Evolutionary conservation across 192 early-diverging fungal species (phyloP), one percentile per base, ranked within the genome.

Genomic region (Coemansia sp.): DNA sequence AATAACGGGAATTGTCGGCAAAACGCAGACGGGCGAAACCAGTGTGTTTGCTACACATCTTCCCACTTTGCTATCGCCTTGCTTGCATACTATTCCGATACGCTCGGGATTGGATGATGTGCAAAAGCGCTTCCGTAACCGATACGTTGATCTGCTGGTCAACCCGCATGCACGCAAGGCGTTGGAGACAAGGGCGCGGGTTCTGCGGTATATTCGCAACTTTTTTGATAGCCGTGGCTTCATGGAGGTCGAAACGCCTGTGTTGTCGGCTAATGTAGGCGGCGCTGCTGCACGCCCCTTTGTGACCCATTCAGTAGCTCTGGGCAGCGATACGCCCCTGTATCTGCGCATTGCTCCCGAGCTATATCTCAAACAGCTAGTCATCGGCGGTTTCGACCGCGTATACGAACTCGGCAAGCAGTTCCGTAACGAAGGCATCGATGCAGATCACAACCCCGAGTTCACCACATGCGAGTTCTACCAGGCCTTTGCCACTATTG

Each of bases 401-500:
- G 90, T 94, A 10, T 94, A 83, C 60, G 92, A 94, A 66, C 81
- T 94, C 52, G 92, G 92, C 22, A 89, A 89, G 57, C 89, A 91
- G 60, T 94, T 94, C 60, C 80, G 92, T 17, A 94, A 94, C 53
- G 92, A 94, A 73, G 89, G 88, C 14, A 83, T 94, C 28, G 92
- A 94, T 64, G 82, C 83, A 15, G 83, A 86, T 43, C 92, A 94
- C 57, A 92, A 89, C 53, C 92, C 92, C 18, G 92, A 92, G 61
- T 94, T 94, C 51, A 90, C 90, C 22, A 92, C 90, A 4, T 89
- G 88, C 50, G 92, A 94, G 58, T 86, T 91, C 53, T 94, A 94
- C 63, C 77, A 87, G 66, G 86, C 90, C 0, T 92, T 87, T 48
- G 75, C 83, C 14, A 79, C 84, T 29, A 63, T 92, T 2, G 85